Conservation (phyloP, 1,139 yeast species). For the Suhomyces atakaporum region DNA sequence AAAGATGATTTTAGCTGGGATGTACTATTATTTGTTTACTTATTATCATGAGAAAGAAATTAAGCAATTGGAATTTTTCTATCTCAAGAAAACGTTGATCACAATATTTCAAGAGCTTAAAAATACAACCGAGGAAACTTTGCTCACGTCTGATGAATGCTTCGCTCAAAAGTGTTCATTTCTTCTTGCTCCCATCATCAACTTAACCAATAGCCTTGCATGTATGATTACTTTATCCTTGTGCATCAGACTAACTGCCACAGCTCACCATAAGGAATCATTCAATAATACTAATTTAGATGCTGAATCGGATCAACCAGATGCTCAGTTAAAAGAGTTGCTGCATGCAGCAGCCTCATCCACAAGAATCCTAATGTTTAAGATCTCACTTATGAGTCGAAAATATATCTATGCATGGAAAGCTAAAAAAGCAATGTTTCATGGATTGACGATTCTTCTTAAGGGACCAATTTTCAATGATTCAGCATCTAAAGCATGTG, state of each 20-base stretch:
- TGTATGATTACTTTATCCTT: constrained; percentile 14
- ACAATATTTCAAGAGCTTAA: constrained; percentile 24
- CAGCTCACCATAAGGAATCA: constrained; percentile 8
- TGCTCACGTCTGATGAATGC: constrained; percentile 8
- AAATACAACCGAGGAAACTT: constrained; percentile 9
- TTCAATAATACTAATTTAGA: constrained; percentile 4
- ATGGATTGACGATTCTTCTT: constrained; percentile 13
- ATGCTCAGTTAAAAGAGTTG: constrained; percentile 7
- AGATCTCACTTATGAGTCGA: constrained; percentile 12
- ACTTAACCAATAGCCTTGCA: constrained; percentile 12
- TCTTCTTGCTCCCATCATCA: constrained; percentile 14
- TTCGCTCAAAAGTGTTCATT: constrained; percentile 16
- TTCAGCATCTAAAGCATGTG: constrained; percentile 1
- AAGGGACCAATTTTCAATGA: constrained; percentile 7
- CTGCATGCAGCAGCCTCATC: constrained; percentile 10
- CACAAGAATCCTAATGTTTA: constrained; percentile 8
- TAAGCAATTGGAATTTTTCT: constrained; percentile 25
- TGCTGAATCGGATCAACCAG: constrained; percentile 4
- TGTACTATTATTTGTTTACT: constrained; percentile 28
- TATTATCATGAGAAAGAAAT: constrained; percentile 26
- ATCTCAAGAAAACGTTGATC: constrained; percentile 25
- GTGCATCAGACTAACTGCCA: constrained; percentile 12
- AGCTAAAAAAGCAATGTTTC: constrained; percentile 16
- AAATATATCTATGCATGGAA: constrained; percentile 25
- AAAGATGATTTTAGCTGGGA: constrained; percentile 21